These are phyloP conservation scores for Fusarium praegraminearum DNA, from an alignment of 2,329 filamentous ascomycete species.

Conservation along the genomic window DNA sequence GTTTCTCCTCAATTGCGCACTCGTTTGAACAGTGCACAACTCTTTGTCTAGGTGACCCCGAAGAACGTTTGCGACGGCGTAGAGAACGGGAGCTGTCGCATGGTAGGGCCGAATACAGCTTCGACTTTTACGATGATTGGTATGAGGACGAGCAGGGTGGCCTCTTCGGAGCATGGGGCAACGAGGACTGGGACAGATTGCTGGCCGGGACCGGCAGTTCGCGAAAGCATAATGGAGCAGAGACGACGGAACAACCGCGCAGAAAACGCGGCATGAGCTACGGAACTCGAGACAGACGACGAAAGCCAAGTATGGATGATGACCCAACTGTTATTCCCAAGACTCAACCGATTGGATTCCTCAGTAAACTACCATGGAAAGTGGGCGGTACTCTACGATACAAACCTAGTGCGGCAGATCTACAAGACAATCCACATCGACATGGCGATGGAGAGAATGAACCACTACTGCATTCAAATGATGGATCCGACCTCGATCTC, in stretches of 20 bases:
- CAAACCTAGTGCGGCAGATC: slow-evolving; percentile 88
- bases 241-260: slow-evolving; percentile 70
- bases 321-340: slow-evolving; percentile 93
- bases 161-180: slow-evolving; percentile 78
- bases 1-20: slow-evolving; percentile 74
- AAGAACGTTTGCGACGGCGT: slow-evolving; percentile 77
- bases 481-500: slow-evolving; percentile 50
- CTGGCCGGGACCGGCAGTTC: slow-evolving; percentile 74
- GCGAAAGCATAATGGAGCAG: slow-evolving; percentile 51
- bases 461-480: slow-evolving; percentile 69
- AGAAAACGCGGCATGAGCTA: slow-evolving; percentile 91
- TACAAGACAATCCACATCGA: slow-evolving; percentile 84
- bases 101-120: slow-evolving; percentile 82
- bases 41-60: slow-evolving; percentile 76
- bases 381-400: slow-evolving; percentile 86
- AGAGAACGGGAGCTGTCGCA: slow-evolving; percentile 71
- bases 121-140: slow-evolving; percentile 99
- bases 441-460: slow-evolving; percentile 70
- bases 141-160: slow-evolving; percentile 70
- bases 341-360: slow-evolving; percentile 85
- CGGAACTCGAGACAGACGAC: slow-evolving; percentile 71
- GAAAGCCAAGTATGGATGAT: slow-evolving; percentile 65
- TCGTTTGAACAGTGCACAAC: slow-evolving; percentile 79
- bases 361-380: slow-evolving; percentile 86
- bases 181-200: slow-evolving; percentile 86